Base-by-base conservation (phyloP, 768 basidiomycete genomes). In the Termitomyces sp. region DNA sequence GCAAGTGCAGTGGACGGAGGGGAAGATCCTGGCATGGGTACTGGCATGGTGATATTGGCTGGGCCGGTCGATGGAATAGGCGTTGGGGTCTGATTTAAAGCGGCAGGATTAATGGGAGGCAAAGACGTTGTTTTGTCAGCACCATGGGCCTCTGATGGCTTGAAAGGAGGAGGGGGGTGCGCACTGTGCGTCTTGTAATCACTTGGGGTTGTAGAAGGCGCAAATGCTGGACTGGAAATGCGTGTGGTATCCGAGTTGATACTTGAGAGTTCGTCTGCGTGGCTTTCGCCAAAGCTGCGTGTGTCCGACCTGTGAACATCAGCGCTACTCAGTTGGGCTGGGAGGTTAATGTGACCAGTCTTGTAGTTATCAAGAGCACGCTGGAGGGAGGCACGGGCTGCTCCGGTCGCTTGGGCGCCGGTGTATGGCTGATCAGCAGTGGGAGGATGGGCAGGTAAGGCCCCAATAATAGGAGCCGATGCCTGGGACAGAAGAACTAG, bases 261-360 rank as follows among this genome's bases (percentile, higher is more conserved):
- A 62, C 74, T 77, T 18, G 79, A 79, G 36, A 94, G 76, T 71
- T 93, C 92, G 36, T 72, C 77, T 0, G 87, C 88, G 64, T 94
- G 92, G 39, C 85, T 92, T 70, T 87, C 88, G 20, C 92, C 92
- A 66, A 94, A 94, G 70, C 88, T 91, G 56, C 82, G 82, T 0
- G 88, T 89, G 64, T 93, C 88, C 4, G 86, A 86, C 59, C 86
- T 76, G 58, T 79, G 77, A 41, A 90, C 77, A 66, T 87, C 85
- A n/a, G 79, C 71, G 5, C 76, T 73, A 29, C 75, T 69, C 14
- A 70, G 59, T 16, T 79, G 76, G 12, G 76, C 69, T 39, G 78
- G 74, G 12, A 90, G 74, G 42, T 76, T 77, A 64, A 81, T 78
- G 57, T 82, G 77, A 0, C 90, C 91, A 1, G 83, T 82, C 66